A percentile compares a stretch with the other conserved stretches of the same genome.
Conservation (phyloP, 495 filamentous ascomycete species). For the Bacidia rubella region DNA sequence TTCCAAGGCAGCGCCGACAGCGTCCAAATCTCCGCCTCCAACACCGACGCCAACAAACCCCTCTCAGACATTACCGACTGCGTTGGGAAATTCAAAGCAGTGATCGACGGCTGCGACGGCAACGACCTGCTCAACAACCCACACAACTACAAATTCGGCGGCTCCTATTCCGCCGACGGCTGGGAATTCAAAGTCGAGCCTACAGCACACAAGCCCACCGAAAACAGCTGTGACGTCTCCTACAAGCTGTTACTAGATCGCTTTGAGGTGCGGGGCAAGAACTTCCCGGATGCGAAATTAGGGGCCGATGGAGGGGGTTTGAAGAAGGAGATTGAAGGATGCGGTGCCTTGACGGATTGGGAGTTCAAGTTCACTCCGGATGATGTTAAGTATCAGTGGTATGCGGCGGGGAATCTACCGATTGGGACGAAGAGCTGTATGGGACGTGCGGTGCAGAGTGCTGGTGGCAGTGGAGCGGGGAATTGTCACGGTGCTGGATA, state of each 20-base stretch:
- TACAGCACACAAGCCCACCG: too few relatives aligned
- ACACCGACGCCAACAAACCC: too few relatives aligned
- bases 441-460: slow-evolving; percentile 2
- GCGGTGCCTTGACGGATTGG: slow-evolving; percentile 10
- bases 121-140: too few relatives aligned
- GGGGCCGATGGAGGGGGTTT: slow-evolving; percentile 7
- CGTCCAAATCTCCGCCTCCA: background rate
- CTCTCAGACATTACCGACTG: too few relatives aligned
- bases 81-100: too few relatives aligned
- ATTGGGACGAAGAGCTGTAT: slow-evolving; percentile 8
- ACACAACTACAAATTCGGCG: too few relatives aligned
- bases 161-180: too few relatives aligned
- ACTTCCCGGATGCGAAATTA: slow-evolving; percentile 3
- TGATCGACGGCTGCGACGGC: too few relatives aligned
- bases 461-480: background rate
- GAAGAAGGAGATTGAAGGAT: slow-evolving; percentile 9
- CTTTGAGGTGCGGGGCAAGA: slow-evolving; percentile 10
- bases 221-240: background rate
- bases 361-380: slow-evolving; percentile 11
- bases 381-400: slow-evolving; percentile 13
- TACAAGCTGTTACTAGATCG: slow-evolving; percentile 1
- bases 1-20: background rate
- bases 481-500: too few relatives aligned
- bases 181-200: too few relatives aligned
- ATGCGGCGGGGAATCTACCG: slow-evolving; percentile 5